Evolutionary conservation across 306 rosid species (phyloP).

Genomic region (Medicago arabica): DNA sequence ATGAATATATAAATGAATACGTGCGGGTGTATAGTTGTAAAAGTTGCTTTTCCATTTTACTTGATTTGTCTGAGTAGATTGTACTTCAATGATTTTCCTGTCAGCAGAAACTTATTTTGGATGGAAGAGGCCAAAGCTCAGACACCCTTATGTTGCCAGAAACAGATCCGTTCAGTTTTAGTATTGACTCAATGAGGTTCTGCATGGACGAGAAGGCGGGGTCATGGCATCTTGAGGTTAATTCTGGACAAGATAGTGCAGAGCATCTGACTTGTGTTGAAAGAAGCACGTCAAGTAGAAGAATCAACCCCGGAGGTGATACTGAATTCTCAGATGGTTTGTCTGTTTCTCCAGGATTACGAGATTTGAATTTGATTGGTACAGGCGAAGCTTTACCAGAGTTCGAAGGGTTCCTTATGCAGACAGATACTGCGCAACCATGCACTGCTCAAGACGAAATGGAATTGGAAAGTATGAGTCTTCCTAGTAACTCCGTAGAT

Average conservation of each 20-base stretch:
- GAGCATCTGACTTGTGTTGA: conserved; percentile 43
- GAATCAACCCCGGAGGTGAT: conserved; percentile 44
- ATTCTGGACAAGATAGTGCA: conserved; percentile 39
- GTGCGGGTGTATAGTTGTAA: conserved; percentile 15
- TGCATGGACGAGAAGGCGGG: conserved; percentile 43
- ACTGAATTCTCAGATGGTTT: conserved; percentile 47
- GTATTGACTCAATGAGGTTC: conserved; percentile 42
- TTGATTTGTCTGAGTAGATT: conserved; percentile 26
- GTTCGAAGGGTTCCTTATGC: conserved; percentile 75
- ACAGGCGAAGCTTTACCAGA: conserved; percentile 62
- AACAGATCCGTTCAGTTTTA: conserved; percentile 30
- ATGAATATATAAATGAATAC: neutral
- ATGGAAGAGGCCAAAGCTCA: conserved; percentile 44
- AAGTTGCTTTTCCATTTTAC: conserved; percentile 27
- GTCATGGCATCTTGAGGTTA: conserved; percentile 39
- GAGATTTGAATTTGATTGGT: conserved; percentile 48
- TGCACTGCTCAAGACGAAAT: conserved; percentile 52
- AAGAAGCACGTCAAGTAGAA: conserved; percentile 50
- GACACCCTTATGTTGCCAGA: conserved; percentile 43
- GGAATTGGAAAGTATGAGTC: conserved; percentile 56
- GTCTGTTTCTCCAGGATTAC: conserved; percentile 48
- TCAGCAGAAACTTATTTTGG: conserved; percentile 49
- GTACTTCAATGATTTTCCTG: conserved; percentile 40
- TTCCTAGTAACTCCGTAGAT: conserved; percentile 51
- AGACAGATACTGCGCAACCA: conserved; percentile 57